Evolutionary conservation across 1,284 basidiomycete genomes (phyloP), one percentile per base, ranked within the genome.

Genomic region (Rugosomyces carneus): DNA sequence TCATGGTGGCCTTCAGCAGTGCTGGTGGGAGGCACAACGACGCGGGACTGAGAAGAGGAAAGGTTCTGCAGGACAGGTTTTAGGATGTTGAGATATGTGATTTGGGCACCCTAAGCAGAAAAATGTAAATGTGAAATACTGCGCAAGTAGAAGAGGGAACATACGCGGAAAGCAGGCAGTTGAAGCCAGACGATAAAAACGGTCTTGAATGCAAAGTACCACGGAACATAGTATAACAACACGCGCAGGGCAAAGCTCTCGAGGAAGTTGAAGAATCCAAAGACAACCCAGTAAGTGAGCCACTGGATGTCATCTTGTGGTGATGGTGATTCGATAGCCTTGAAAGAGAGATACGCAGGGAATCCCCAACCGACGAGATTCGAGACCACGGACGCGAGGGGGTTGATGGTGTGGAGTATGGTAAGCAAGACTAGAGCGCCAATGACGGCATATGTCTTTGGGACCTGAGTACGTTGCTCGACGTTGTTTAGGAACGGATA

Each of bases 181-280:
- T 89, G 87, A 56, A 90, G 76, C 89, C 89, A 94, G 60, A 93
- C 69, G 65, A 90, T 82, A 73, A 92, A 90, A 52, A 84, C 49
- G 45, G 84, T 89, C 85, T 94, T 94, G 76, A 90, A 79, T 42
- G 87, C 81, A 62, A 84, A 95, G 68, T 93, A 94, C 84, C 90
- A 90, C 34, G 88, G 85, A 57, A 90, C 59, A 61, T 90, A 92
- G 71, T 89, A 88, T 52, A 92, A 79, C 42, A 91, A 75, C 49
- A 83, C 45, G 46, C 81, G 77, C 49, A 85, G 73, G 21, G 85
- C 82, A 56, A 91, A 75, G 61, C 77, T 82, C 68, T 92, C 90
- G 47, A 86, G 57, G 68, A 92, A 88, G 70, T 82, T 91, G 78
- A 93, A 87, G 69, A 82, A 84, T 40, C 86, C 88, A 58, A 92